A percentile compares a stretch with the other conserved stretches of the same genome.
These are phyloP conservation scores for Dactylellina haptotyla DNA, from an alignment of 2,329 filamentous ascomycete species.

Conservation along the genomic window DNA sequence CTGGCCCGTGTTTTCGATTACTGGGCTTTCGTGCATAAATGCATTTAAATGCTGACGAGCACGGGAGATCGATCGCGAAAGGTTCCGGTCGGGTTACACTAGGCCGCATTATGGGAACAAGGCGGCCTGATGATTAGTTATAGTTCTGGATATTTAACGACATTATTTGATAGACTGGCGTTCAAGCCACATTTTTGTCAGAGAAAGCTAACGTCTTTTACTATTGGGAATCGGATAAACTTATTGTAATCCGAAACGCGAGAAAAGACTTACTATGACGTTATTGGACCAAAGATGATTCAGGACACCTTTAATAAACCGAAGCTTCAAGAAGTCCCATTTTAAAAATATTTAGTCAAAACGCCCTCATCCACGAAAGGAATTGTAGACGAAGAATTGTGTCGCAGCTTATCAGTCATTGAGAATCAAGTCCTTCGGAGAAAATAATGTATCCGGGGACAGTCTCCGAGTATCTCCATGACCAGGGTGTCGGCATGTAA, in stretches of 20 bases:
- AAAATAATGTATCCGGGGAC: constrained; percentile 8
- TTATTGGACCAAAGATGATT: background rate
- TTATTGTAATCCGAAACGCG: constrained; percentile 11
- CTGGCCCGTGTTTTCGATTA: no score
- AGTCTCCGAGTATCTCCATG: constrained; percentile 27
- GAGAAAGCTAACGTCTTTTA: no score
- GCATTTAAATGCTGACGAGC: background rate
- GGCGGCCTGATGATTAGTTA: background rate
- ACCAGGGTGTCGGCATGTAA: constrained; percentile 17
- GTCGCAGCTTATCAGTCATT: no score
- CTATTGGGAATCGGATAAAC: no score
- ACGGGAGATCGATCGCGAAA: background rate
- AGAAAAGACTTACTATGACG: constrained; percentile 7
- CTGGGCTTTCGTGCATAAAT: background rate
- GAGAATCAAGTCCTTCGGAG: background rate
- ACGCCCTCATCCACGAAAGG: no score
- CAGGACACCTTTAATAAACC: background rate
- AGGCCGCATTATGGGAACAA: background rate
- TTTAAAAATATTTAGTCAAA: constrained; percentile 10
- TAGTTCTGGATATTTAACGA: background rate
- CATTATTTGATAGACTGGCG: no score
- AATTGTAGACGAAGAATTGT: no score
- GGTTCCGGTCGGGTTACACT: background rate
- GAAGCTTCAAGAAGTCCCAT: background rate
- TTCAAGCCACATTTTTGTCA: no score